A percentile compares a stretch with the other conserved stretches of the same genome.
Evolutionary conservation across 1,284 basidiomycete species (phyloP).

Genomic region (Ganoderma lucidum): DNA sequence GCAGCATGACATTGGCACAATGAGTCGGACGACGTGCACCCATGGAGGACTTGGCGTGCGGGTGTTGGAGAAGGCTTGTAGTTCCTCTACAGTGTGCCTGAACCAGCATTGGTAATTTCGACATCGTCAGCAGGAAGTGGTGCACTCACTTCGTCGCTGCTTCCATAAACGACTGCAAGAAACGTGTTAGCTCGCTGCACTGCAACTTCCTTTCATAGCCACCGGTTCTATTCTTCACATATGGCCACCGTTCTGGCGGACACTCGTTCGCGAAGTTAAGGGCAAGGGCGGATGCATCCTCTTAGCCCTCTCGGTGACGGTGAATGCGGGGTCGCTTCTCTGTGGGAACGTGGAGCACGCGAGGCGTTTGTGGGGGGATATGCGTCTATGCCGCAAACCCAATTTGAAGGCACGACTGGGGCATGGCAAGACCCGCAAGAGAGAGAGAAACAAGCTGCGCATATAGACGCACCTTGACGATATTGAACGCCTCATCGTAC

Average conservation of each 20-base stretch:
- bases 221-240: too few species aligned
- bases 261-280: background rate
- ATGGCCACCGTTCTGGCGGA: too few species aligned
- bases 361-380: background rate
- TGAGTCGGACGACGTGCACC: conserved; percentile 80
- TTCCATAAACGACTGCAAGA: conserved; percentile 54
- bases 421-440: background rate
- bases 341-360: background rate
- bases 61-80: conserved; percentile 88
- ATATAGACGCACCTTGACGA: conserved; percentile 70
- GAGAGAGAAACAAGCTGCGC: background rate
- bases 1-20: conserved; percentile 81
- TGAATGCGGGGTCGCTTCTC: background rate
- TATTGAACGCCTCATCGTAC: conserved; percentile 84
- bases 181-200: conserved; percentile 1
- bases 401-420: background rate
- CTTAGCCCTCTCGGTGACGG: background rate
- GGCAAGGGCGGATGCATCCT: background rate
- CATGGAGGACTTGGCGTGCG: conserved; percentile 90
- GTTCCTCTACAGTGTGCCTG: conserved; percentile 84
- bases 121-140: background rate
- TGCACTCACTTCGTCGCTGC: conserved; percentile 50
- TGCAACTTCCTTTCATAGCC: background rate
- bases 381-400: background rate
- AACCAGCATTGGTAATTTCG: background rate